Evolutionary conservation across 352 stramenopile species (phyloP).

Genomic region (Thalassiosira exigua): DNA sequence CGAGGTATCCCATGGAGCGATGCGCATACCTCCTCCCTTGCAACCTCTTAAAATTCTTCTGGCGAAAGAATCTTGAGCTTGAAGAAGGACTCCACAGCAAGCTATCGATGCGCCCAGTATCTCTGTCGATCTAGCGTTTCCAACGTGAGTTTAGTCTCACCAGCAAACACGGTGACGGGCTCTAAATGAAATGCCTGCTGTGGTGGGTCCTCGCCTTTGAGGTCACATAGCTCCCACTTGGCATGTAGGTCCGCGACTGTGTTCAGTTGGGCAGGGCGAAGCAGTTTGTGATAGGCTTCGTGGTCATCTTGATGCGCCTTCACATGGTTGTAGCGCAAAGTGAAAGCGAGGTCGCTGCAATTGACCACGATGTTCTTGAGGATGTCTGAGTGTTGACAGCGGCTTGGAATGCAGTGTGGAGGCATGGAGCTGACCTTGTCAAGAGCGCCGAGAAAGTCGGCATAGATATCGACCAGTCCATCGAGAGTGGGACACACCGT

Average conservation of each 20-base stretch:
- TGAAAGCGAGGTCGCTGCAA: constrained; percentile 18
- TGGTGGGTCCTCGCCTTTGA: background rate
- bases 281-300: background rate
- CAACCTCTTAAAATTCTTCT: background rate
- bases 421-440: constrained; percentile 17
- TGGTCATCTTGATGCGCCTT: constrained; percentile 34
- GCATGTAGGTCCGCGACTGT: constrained; percentile 4
- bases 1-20: background rate
- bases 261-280: constrained; percentile 25
- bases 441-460: constrained; percentile 25
- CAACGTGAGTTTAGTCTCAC: constrained; percentile 11
- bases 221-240: background rate
- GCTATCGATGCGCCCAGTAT: background rate
- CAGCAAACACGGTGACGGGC: constrained; percentile 7
- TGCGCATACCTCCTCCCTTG: background rate
- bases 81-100: constrained; percentile 1
- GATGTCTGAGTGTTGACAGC: constrained; percentile 26
- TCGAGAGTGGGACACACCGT: background rate
- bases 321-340: constrained; percentile 1
- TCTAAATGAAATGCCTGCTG: constrained; percentile 6
- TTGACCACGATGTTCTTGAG: constrained; percentile 37
- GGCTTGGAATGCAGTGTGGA: constrained; percentile 3
- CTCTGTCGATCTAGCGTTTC: constrained; percentile 1
- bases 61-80: background rate
- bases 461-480: constrained; percentile 3